These are phyloP conservation scores for Nothophaeocryptopus gaeumannii DNA, from an alignment of 2,329 filamentous ascomycete species.

Conservation along the genomic window DNA sequence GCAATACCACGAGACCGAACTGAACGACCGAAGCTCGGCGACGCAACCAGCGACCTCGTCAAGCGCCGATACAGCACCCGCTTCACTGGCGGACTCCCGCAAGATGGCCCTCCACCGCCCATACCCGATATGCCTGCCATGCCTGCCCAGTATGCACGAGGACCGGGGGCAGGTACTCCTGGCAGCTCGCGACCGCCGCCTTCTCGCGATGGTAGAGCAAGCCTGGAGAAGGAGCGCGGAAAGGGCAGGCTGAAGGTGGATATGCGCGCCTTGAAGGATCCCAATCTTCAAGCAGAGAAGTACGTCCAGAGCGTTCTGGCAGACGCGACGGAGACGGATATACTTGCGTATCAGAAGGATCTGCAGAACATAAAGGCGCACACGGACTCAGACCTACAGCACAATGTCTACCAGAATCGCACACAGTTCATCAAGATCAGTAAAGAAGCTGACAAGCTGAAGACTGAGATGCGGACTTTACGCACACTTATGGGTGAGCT, in stretches of 20 bases:
- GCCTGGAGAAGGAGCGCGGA: constrained; percentile 19
- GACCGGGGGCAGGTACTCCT: not conserved
- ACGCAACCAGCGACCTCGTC: constrained; percentile 73
- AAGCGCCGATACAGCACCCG: constrained; percentile 93
- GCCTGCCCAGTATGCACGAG: constrained; percentile 53
- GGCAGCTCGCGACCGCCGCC: constrained; percentile 15
- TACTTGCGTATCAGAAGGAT: constrained; percentile 73
- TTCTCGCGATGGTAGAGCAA: constrained; percentile 37
- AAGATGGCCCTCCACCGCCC: constrained; percentile 63
- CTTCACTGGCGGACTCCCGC: constrained; percentile 65
- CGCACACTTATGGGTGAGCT: constrained; percentile 89
- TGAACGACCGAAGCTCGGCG: constrained; percentile 44
- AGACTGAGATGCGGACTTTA: constrained; percentile 89
- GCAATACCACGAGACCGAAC: constrained; percentile 28
- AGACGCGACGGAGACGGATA: constrained; percentile 84
- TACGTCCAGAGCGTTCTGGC: constrained; percentile 62
- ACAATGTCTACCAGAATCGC: constrained; percentile 94
- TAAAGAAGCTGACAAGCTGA: constrained; percentile 97
- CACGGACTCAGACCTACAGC: constrained; percentile 80
- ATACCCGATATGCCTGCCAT: constrained; percentile 61
- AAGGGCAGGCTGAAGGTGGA: constrained; percentile 64
- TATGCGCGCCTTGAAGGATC: constrained; percentile 73
- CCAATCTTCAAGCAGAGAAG: constrained; percentile 75
- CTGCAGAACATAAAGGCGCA: constrained; percentile 74
- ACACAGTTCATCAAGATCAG: constrained; percentile 99